Evolutionary conservation across 495 filamentous ascomycete species (phyloP).

Genomic region (Lophiostoma macrostomum): DNA sequence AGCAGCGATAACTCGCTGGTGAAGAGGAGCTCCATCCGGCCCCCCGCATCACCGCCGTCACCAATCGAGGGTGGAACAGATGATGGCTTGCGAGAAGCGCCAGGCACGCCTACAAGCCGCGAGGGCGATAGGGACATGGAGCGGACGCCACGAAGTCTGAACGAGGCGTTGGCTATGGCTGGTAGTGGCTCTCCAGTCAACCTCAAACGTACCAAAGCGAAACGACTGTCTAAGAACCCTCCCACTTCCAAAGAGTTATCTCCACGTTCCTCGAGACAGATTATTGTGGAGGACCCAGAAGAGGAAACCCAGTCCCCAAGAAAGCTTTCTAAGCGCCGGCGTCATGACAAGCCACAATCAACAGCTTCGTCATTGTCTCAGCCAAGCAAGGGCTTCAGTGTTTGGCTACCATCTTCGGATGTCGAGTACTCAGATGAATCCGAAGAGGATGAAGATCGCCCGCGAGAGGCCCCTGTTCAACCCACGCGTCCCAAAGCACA

Average conservation of each 20-base stretch:
- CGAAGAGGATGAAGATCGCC: slow-evolving; percentile 30
- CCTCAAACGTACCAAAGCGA: slow-evolving; percentile 56
- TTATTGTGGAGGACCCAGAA: slow-evolving; percentile 23
- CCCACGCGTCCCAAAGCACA: slow-evolving; percentile 33
- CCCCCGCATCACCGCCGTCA: slow-evolving; percentile 24
- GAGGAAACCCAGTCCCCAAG: slow-evolving; percentile 14
- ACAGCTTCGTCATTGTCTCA: slow-evolving; percentile 24
- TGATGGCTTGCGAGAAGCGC: background rate
- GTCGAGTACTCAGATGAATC: slow-evolving; percentile 30
- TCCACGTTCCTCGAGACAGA: slow-evolving; percentile 24
- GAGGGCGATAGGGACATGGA: slow-evolving; percentile 7
- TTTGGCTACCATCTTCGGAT: slow-evolving; percentile 42
- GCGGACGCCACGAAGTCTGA: slow-evolving; percentile 31
- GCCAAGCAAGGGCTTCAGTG: slow-evolving; percentile 39
- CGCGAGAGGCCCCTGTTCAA: background rate
- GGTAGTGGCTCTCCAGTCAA: slow-evolving; percentile 37
- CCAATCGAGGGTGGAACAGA: slow-evolving; percentile 10
- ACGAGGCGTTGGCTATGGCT: slow-evolving; percentile 37
- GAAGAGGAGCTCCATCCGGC: background rate
- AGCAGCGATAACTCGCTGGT: slow-evolving; percentile 8
- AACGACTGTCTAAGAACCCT: slow-evolving; percentile 40
- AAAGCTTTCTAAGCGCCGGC: slow-evolving; percentile 24
- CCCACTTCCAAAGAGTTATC: slow-evolving; percentile 11
- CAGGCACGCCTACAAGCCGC: background rate
- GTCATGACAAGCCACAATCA: slow-evolving; percentile 12